phyloP scores from a whole-genome alignment of 371 early-diverging fungal species.

The Apophysomyces elegans region DNA sequence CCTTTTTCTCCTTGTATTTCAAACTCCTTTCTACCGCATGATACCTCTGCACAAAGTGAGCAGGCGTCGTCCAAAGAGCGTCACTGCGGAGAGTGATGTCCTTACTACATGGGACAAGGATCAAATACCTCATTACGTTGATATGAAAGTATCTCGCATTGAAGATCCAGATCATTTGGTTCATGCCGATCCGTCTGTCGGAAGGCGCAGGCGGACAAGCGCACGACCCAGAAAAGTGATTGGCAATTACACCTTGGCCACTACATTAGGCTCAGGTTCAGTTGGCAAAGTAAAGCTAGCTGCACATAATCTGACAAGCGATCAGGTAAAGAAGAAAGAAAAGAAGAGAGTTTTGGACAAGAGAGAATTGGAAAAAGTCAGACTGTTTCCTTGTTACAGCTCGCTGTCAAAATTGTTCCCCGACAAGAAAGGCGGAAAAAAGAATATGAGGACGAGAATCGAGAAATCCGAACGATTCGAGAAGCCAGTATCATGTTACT shows the following conservation, averaged over 20 bases:
- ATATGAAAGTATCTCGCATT: slow-evolving; percentile 3
- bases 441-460: slow-evolving; percentile 58
- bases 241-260: slow-evolving; percentile 81
- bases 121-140: background rate
- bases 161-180: background rate
- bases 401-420: slow-evolving; percentile 82
- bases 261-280: slow-evolving; percentile 91
- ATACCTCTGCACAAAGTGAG: slow-evolving; percentile 2
- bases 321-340: background rate
- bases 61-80: background rate
- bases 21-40: slow-evolving; percentile 8
- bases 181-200: background rate
- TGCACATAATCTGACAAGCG: slow-evolving; percentile 72
- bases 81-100: slow-evolving; percentile 4
- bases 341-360: background rate
- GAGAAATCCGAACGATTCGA: slow-evolving; percentile 88
- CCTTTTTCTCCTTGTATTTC: slow-evolving; percentile 1
- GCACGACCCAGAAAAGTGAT: slow-evolving; percentile 46
- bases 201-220: background rate
- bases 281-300: slow-evolving; percentile 96
- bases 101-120: slow-evolving; percentile 2
- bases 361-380: background rate
- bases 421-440: slow-evolving; percentile 50
- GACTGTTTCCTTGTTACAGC: slow-evolving; percentile 34
- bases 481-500: slow-evolving; percentile 89